Base-by-base conservation (phyloP, 1,284 basidiomycete species). In the Moniliella sp. region DNA sequence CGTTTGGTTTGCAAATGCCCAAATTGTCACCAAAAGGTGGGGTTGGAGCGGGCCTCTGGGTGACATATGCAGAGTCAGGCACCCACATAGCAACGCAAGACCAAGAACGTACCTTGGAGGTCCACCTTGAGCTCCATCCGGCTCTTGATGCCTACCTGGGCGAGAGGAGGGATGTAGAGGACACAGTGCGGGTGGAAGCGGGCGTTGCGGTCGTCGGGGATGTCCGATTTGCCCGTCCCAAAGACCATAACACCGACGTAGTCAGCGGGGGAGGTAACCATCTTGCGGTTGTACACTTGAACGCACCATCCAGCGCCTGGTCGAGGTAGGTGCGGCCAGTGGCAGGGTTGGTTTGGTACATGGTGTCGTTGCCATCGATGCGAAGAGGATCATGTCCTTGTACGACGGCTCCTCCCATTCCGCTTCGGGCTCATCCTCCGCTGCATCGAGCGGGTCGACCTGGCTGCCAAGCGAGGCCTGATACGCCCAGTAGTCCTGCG, bases 361-460 rank as follows among this genome's bases (percentile, higher is more conserved):
- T 94, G 9, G 80, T 77, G 25, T 70, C 65, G 0, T 83, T 86
- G 36, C 79, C 81, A 61, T 97, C 86, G 38, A 94, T 82, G 51
- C 79, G 64, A 93, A 91, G 11, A 93, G 64, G 10, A 56, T 43
- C 26, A 47, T 43, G 33, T 56, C 53, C 33, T 47, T 48, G 5
- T 23, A 23, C 7, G 21, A 23, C 21, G 7, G 21, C 21, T 23
- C 21, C 21, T 23, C 8, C 21, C 7, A n/a, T 7, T 23, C 21
- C 21, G 8, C 8, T 23, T 7, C 8, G 21, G n/a, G 21, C 7
- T 7, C 7, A 23, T n/a, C n/a, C n/a, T n/a, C n/a, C n/a, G n/a
- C n/a, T n/a, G n/a, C n/a, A n/a, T n/a, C n/a, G n/a, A n/a, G n/a
- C n/a, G n/a, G n/a, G n/a, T n/a, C n/a, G n/a, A n/a, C n/a, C n/a